Percentiles rank a stretch among this genome's conserved stretches.
phyloP scores from a whole-genome alignment of 139 green algal genomes.

The Medakamo hakoo region DNA sequence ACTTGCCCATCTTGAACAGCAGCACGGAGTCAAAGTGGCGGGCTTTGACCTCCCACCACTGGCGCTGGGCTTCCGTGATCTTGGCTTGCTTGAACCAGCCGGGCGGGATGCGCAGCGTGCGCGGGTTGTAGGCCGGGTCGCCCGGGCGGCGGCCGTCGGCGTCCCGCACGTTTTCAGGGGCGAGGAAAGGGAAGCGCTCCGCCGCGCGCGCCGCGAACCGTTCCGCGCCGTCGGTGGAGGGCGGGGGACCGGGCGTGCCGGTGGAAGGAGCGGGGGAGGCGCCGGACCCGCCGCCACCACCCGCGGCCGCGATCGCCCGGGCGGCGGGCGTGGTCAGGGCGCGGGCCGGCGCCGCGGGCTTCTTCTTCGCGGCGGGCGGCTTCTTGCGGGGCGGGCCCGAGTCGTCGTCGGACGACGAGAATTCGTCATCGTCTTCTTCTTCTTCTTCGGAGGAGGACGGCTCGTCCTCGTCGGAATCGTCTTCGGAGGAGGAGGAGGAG shows the following conservation, averaged over 20 bases:
- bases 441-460: too few species aligned
- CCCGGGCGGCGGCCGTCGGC: constrained; percentile 25
- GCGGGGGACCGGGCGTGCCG: too few species aligned
- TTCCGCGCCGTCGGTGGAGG: constrained; percentile 16
- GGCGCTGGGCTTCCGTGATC: constrained; percentile 60
- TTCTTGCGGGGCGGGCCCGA: too few species aligned
- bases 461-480: too few species aligned
- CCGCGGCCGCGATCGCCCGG: background rate
- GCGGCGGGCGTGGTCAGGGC: background rate
- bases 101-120: constrained; percentile 62
- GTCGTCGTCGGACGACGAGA: too few species aligned
- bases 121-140: constrained; percentile 54
- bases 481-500: too few species aligned
- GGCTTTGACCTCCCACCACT: constrained; percentile 88
- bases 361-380: background rate
- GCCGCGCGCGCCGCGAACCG: constrained; percentile 29
- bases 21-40: constrained; percentile 72
- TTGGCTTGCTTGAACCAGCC: constrained; percentile 54
- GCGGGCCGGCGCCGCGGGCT: background rate
- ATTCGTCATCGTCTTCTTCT: too few species aligned
- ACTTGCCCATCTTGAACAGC: constrained; percentile 90
- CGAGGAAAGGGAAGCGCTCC: constrained; percentile 55
- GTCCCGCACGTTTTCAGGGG: constrained; percentile 45
- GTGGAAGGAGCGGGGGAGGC: too few species aligned
- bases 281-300: constrained; percentile 12